Base-by-base conservation (phyloP, 768 basidiomycete genomes). In the Suillus subaureus region DNA sequence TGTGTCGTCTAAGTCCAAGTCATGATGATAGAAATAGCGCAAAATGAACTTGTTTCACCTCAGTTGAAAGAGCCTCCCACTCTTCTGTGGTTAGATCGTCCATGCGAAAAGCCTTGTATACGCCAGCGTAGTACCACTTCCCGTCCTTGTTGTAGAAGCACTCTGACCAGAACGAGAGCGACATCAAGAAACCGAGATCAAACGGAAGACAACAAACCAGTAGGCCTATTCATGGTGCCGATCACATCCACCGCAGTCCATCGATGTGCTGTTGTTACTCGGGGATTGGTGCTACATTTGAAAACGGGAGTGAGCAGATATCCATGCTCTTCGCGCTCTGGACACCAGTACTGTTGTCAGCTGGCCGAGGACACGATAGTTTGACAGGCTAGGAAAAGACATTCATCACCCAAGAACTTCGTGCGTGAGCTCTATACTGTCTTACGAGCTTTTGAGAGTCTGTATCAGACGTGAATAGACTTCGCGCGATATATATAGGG, bases 81-180 rank as follows among this genome's bases (percentile, higher is more conserved):
- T 93, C 92, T 63, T 85, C 85, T 9, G 81, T 76, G 0, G 86
- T 86, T 16, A 93, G 78, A 64, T 90, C 85, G 33, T 87, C 87
- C 58, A 93, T 81, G 61, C 81, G 78, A 72, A 93, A 87, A 1
- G 84, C 84, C 62, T 83, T 85, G 77, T 93, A 93, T 4, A 85
- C 82, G n/a, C 92, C 92, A 15, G 92, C 91, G 67, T 93, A 93
- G 73, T 93, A 93, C 90, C 90, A 93, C 66, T 86, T 85, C 9
- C 89, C 89, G 63, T 92, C 90, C 73, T 88, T 92, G 75, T 88
- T 89, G 70, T 87, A 93, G 75, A 93, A 93, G 68, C 90, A 93
- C 72, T 93, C 92, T 92, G 64, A 33, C 21, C 40, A 55, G 40
- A 16, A 42, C 1, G 52, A 69, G 37, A 69, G 65, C n/a, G 28